Conservation (phyloP, 345 rosid genomes). For the Euphorbia peplus region DNA sequence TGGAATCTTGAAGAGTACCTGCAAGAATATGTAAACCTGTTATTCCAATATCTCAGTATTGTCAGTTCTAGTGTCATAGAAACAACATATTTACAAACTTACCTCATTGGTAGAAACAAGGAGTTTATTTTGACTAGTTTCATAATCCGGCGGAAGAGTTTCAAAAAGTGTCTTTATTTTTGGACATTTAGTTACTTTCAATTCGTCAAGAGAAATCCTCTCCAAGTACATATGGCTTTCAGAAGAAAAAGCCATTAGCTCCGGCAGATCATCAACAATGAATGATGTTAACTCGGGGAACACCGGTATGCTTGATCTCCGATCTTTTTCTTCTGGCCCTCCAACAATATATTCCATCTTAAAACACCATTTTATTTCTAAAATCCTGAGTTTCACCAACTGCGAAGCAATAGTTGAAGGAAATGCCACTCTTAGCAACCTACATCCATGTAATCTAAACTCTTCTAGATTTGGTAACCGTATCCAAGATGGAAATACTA, state of each 20-base stretch:
- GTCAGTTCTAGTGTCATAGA: no score
- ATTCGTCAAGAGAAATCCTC: background rate
- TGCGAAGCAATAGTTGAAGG: background rate
- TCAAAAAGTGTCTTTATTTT: background rate
- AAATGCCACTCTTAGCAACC: background rate
- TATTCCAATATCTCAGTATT: no score
- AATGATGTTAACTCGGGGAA: background rate
- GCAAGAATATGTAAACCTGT: no score
- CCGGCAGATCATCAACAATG: background rate
- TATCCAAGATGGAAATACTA: background rate
- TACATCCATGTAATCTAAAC: background rate
- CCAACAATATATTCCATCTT: background rate
- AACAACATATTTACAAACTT: no score
- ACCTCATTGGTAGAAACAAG: no score
- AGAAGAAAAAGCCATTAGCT: background rate
- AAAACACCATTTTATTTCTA: background rate
- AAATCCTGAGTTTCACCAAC: background rate
- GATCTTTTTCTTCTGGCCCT: background rate
- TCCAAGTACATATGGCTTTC: background rate
- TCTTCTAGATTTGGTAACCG: background rate
- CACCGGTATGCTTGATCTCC: background rate
- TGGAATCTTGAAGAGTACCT: no score
- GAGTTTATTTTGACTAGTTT: no score
- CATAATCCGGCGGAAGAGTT: background rate
- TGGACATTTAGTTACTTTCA: background rate